Conservation (phyloP, 257 asterid species). For the Ligustrum vulgare region DNA sequence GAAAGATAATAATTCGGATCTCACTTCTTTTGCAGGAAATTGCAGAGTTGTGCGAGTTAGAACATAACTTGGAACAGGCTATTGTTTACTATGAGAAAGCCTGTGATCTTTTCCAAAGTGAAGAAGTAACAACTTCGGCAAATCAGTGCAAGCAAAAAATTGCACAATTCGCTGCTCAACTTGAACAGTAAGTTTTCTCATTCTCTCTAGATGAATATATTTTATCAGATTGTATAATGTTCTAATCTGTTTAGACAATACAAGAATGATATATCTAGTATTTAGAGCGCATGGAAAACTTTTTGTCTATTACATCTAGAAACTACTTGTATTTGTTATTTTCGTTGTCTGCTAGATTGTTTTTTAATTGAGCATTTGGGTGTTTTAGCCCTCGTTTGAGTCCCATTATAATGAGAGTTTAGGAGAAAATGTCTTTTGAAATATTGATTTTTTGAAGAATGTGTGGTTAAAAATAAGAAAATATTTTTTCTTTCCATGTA, state of each 20-base stretch:
- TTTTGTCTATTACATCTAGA: background rate
- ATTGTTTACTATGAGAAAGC: constrained; percentile 77
- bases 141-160: constrained; percentile 92
- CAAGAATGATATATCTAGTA: background rate
- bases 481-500: too few relatives aligned
- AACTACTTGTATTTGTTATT: background rate
- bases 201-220: constrained; percentile 1
- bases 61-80: constrained; percentile 75
- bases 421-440: too few relatives aligned
- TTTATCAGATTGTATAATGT: background rate
- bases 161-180: constrained; percentile 83
- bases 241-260: background rate
- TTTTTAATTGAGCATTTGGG: background rate
- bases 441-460: too few relatives aligned
- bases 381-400: background rate
- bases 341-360: background rate
- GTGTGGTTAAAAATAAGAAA: too few relatives aligned
- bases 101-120: constrained; percentile 86
- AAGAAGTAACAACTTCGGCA: constrained; percentile 77
- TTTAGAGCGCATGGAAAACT: background rate
- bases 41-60: constrained; percentile 84
- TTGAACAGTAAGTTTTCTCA: constrained; percentile 68
- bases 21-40: constrained; percentile 61
- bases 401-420: too few relatives aligned
- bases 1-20: background rate